phyloP scores from a whole-genome alignment of 345 rosid species.

The Ceriops zippeliana region DNA sequence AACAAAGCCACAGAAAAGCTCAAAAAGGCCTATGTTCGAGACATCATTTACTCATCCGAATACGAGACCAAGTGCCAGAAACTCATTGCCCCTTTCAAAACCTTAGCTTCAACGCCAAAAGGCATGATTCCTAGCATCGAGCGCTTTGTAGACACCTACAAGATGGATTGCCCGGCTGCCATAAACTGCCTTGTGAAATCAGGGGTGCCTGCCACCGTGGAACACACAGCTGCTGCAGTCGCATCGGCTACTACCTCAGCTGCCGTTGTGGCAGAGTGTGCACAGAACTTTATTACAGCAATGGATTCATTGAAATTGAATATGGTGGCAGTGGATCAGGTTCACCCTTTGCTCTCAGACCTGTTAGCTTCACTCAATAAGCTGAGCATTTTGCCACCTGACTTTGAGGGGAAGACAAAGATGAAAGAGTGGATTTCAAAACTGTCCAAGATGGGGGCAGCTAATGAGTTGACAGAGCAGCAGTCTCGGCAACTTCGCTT shows the following conservation, averaged over 20 bases:
- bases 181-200: conserved; percentile 79
- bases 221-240: conserved; percentile 69
- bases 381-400: conserved; percentile 76
- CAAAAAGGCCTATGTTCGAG: conserved; percentile 86
- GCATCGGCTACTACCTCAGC: conserved; percentile 71
- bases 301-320: conserved; percentile 93
- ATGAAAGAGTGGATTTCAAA: conserved; percentile 92
- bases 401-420: conserved; percentile 90
- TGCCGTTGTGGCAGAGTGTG: conserved; percentile 87
- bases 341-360: conserved; percentile 82
- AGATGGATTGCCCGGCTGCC: conserved; percentile 95
- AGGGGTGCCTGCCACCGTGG: conserved; percentile 94
- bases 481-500: conserved; percentile 93
- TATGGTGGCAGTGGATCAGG: conserved; percentile 96
- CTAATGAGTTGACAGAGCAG: conserved; percentile 92
- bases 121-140: conserved; percentile 82
- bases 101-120: conserved; percentile 64
- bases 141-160: conserved; percentile 84
- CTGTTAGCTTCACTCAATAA: conserved; percentile 77
- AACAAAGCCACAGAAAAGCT: conserved; percentile 97
- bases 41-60: conserved; percentile 61
- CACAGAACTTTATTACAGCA: conserved; percentile 90
- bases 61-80: conserved; percentile 89
- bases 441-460: conserved; percentile 93
- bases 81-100: conserved; percentile 89